Percentiles rank a stretch among this genome's conserved stretches.
These are phyloP conservation scores for Lentinus tigrinus DNA, from an alignment of 768 basidiomycete genomes.

Conservation along the genomic window DNA sequence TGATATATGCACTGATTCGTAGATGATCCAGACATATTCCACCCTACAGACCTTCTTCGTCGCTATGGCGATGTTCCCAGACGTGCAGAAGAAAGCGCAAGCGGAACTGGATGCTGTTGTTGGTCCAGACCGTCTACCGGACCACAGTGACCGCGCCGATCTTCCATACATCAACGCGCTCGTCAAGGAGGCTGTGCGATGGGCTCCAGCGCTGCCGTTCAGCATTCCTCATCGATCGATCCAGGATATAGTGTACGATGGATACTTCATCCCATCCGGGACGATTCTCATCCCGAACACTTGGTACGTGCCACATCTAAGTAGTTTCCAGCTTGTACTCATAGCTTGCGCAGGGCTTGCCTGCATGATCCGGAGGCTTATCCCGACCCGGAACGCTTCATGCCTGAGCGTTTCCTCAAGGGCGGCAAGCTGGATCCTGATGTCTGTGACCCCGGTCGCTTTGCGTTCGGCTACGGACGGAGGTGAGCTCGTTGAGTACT, in stretches of 20 bases:
- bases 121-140: constrained; percentile 12
- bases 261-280: constrained; percentile 37
- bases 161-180: constrained; percentile 17
- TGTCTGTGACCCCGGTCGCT: neutral
- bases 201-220: constrained; percentile 9
- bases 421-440: constrained; percentile 1
- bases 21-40: constrained; percentile 5
- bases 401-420: constrained; percentile 12
- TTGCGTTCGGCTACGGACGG: constrained; percentile 11
- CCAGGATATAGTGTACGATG: constrained; percentile 39
- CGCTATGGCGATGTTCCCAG: constrained; percentile 13
- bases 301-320: neutral
- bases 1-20: no score
- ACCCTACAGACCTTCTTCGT: constrained; percentile 10
- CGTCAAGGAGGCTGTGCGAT: constrained; percentile 15
- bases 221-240: constrained; percentile 32
- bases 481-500: neutral
- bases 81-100: constrained; percentile 13
- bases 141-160: constrained; percentile 4
- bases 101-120: constrained; percentile 17
- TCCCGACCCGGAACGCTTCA: constrained; percentile 5
- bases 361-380: constrained; percentile 9
- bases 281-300: constrained; percentile 14
- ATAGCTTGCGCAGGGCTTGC: neutral
- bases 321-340: neutral